Evolutionary conservation across 495 filamentous ascomycete species (phyloP).

Genomic region (Glonium stellatum): DNA sequence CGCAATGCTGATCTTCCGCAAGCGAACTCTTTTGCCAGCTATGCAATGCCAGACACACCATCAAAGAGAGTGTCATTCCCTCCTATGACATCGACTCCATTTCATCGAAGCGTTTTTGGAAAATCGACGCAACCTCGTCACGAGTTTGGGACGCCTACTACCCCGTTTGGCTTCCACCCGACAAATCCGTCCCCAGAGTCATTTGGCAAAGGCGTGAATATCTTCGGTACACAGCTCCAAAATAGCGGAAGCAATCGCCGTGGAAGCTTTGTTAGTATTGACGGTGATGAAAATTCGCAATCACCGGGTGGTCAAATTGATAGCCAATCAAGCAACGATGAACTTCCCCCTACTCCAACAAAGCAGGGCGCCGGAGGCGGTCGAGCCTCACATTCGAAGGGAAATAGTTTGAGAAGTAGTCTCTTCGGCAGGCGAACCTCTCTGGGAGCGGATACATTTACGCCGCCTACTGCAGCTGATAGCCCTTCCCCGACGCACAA

Average conservation of each 20-base stretch:
- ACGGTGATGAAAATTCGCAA: constrained; percentile 60
- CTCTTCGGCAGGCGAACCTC: constrained; percentile 40
- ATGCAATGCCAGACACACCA: constrained; percentile 81
- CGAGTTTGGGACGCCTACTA: constrained; percentile 57
- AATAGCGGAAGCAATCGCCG: constrained; percentile 50
- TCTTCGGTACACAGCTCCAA: constrained; percentile 55
- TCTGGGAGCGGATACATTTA: constrained; percentile 38
- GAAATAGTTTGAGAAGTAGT: constrained; percentile 39
- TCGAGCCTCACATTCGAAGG: constrained; percentile 35
- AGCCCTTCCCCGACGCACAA: constrained; percentile 1
- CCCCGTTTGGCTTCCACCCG: constrained; percentile 52
- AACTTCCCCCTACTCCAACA: constrained; percentile 87
- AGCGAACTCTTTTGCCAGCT: constrained; percentile 39
- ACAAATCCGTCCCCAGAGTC: constrained; percentile 45
- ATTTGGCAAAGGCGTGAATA: constrained; percentile 60
- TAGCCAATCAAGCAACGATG: constrained; percentile 59
- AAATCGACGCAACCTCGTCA: constrained; percentile 50
- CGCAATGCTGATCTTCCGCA: constrained; percentile 50
- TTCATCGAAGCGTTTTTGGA: constrained; percentile 47
- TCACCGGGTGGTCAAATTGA: constrained; percentile 53
- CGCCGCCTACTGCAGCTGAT: constrained; percentile 22
- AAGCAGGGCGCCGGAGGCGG: constrained; percentile 54
- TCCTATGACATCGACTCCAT: constrained; percentile 40
- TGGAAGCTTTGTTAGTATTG: constrained; percentile 68
- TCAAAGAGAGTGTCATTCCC: constrained; percentile 75